Evolutionary conservation across 2,329 filamentous ascomycete genomes (phyloP).

Genomic region (Tricladium varicosporioides): DNA sequence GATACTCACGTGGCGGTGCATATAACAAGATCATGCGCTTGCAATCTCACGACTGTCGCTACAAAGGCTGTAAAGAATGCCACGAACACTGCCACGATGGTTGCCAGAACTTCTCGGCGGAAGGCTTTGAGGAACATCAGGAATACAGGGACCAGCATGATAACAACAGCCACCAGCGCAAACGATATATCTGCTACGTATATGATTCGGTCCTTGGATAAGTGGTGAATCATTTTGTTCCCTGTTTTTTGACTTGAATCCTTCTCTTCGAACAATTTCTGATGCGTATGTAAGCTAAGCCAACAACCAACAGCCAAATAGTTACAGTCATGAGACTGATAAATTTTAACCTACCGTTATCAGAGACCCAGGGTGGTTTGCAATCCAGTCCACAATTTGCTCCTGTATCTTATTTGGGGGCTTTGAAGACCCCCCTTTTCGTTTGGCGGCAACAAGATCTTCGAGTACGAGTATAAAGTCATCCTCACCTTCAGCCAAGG

Average conservation of each 20-base stretch:
- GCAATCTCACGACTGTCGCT: constrained; percentile 7
- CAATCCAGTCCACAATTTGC: not conserved
- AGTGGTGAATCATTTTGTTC: not conserved
- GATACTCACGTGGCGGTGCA: constrained; percentile 10
- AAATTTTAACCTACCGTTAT: constrained; percentile 9
- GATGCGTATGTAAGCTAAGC: not conserved
- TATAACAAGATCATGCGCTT: constrained; percentile 14
- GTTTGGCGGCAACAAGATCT: constrained; percentile 13
- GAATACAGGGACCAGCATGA: constrained; percentile 15
- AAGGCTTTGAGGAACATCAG: constrained; percentile 13
- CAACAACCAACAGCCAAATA: not conserved
- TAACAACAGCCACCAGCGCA: not conserved
- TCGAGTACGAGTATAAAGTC: constrained; percentile 13
- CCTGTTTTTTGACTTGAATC: not conserved
- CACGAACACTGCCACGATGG: constrained; percentile 7
- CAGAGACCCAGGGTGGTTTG: not conserved
- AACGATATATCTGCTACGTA: not conserved
- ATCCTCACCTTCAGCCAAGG: constrained; percentile 11
- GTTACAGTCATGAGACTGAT: no score
- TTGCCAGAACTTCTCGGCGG: constrained; percentile 4
- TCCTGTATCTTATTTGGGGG: constrained; percentile 7
- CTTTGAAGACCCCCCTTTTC: not conserved
- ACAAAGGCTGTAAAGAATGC: constrained; percentile 5
- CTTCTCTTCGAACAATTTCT: not conserved
- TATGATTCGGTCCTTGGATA: not conserved